These are phyloP conservation scores for Pugionium cornutum DNA, from an alignment of 345 rosid genomes.

Conservation along the genomic window DNA sequence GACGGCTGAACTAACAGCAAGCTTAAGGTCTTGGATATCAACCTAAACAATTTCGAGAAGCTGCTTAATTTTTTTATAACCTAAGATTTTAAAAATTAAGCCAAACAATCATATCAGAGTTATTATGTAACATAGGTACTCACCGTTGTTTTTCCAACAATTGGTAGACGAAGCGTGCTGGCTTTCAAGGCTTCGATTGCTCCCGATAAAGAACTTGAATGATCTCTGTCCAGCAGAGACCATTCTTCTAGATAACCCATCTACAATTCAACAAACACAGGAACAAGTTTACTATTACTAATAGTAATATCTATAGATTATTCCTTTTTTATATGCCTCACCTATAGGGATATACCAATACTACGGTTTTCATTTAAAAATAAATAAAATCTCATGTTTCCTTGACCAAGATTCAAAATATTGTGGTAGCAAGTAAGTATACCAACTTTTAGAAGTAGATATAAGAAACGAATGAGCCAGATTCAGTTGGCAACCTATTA, in stretches of 20 bases:
- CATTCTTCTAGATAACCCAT: constrained; percentile 73
- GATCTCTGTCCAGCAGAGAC: constrained; percentile 64
- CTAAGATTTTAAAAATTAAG: neutral
- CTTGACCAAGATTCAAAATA: constrained; percentile 23
- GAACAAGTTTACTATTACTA: neutral
- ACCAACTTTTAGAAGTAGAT: constrained; percentile 21
- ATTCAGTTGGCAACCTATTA: neutral
- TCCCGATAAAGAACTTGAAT: constrained; percentile 72
- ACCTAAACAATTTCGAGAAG: constrained; percentile 46
- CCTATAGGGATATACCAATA: constrained; percentile 3
- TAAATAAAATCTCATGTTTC: constrained; percentile 15
- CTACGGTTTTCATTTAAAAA: neutral
- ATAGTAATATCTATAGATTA: neutral
- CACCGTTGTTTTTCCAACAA: constrained; percentile 86
- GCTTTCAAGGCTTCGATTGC: constrained; percentile 84
- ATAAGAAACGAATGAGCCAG: neutral
- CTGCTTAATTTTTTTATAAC: neutral
- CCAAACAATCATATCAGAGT: constrained; percentile 20
- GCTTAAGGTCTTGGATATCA: constrained; percentile 79
- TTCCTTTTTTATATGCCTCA: constrained; percentile 7
- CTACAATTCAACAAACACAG: constrained; percentile 48
- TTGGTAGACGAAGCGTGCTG: constrained; percentile 93
- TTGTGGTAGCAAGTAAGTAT: constrained; percentile 27
- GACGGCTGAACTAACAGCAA: constrained; percentile 80
- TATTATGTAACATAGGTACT: constrained; percentile 12